Evolutionary conservation across 2,329 filamentous ascomycete genomes (phyloP).

Genomic region (Phyllosticta capitalensis): DNA sequence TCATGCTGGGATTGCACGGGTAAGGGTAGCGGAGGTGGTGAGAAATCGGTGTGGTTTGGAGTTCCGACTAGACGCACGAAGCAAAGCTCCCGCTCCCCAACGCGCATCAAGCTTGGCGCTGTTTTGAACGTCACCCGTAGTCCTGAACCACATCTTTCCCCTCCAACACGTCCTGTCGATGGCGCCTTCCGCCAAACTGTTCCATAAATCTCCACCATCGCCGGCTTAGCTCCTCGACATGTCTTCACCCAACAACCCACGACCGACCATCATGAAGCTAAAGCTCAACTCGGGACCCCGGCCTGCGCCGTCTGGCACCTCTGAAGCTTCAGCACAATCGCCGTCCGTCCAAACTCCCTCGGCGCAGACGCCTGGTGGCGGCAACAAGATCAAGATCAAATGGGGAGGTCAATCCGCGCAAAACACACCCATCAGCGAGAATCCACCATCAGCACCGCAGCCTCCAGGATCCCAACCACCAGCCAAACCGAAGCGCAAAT

Average conservation of each 20-base stretch:
- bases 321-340: background rate
- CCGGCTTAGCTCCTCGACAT: background rate
- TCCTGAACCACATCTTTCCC: background rate
- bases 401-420: conserved; percentile 17
- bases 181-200: background rate
- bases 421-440: conserved; percentile 19
- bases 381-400: conserved; percentile 33
- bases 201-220: background rate
- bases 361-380: conserved; percentile 7
- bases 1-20: conserved; percentile 1
- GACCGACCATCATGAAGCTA: conserved; percentile 18
- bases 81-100: conserved; percentile 5
- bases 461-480: conserved; percentile 20
- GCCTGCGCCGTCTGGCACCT: background rate
- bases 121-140: conserved; percentile 3
- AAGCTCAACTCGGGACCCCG: conserved; percentile 14
- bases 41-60: background rate
- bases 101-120: conserved; percentile 1
- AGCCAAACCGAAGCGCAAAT: conserved; percentile 33
- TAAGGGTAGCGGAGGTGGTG: background rate
- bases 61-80: background rate
- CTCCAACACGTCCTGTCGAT: background rate
- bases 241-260: background rate
- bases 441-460: conserved; percentile 26
- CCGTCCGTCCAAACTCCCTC: background rate